Conservation (phyloP, 2,329 filamentous ascomycete genomes). For the Diaporthe destruens region DNA sequence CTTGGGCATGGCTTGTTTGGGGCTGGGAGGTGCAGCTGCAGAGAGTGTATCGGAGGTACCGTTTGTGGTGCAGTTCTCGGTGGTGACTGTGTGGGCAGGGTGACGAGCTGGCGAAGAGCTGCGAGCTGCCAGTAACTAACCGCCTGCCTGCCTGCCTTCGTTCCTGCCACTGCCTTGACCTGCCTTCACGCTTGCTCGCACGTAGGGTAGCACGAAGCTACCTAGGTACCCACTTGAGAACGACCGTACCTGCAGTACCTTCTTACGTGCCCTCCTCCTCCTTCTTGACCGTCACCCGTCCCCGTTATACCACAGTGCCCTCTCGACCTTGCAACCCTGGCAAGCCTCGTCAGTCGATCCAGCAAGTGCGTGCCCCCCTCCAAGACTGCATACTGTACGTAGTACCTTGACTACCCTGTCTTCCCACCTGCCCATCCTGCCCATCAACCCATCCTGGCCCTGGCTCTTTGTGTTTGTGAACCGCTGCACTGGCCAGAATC, state of each 20-base stretch:
- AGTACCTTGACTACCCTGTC: slow-evolving; percentile 8
- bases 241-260: slow-evolving; percentile 14
- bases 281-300: background rate
- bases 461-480: slow-evolving; percentile 35
- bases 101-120: slow-evolving; percentile 8
- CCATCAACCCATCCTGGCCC: slow-evolving; percentile 6
- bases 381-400: slow-evolving; percentile 17
- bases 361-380: slow-evolving; percentile 31
- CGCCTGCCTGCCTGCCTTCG: background rate
- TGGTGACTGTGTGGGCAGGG: slow-evolving; percentile 1
- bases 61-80: background rate
- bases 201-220: background rate
- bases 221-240: background rate
- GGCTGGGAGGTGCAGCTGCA: slow-evolving; percentile 11
- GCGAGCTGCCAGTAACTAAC: background rate
- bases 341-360: slow-evolving; percentile 22
- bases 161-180: background rate
- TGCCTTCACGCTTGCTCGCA: slow-evolving; percentile 5
- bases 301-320: background rate
- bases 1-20: slow-evolving; percentile 1
- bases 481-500: slow-evolving; percentile 33
- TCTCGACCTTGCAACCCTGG: slow-evolving; percentile 28
- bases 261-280: background rate
- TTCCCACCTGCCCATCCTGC: slow-evolving; percentile 1
- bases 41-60: too few relatives aligned